phyloP scores from a whole-genome alignment of 73 alveolate genomes.

The Stentor coeruleus region DNA sequence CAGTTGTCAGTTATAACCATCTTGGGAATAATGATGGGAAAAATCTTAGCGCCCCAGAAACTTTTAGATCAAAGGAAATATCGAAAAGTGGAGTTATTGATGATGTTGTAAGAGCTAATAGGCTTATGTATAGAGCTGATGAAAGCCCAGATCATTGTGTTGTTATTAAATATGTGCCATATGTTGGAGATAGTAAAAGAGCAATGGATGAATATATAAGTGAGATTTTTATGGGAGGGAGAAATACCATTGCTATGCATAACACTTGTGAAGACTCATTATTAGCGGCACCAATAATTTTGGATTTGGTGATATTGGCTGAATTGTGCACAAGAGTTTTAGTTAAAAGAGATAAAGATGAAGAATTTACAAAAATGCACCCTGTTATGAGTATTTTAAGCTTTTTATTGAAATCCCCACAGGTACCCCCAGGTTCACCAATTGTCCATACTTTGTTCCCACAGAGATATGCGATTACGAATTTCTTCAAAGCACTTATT shows the following conservation, averaged over 20 bases:
- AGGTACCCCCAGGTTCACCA: constrained; percentile 64
- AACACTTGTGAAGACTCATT: constrained; percentile 95
- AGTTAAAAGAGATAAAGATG: background rate
- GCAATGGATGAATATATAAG: constrained; percentile 96
- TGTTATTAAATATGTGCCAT: constrained; percentile 91
- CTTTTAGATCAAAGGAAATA: constrained; percentile 86
- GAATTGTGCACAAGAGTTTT: constrained; percentile 79
- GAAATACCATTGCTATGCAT: constrained; percentile 78
- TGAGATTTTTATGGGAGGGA: constrained; percentile 89
- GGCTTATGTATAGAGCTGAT: constrained; percentile 72
- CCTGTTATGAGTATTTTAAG: constrained; percentile 68
- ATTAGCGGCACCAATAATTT: constrained; percentile 91
- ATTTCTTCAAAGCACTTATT: constrained; percentile 66
- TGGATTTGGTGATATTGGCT: constrained; percentile 78
- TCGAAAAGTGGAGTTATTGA: constrained; percentile 89
- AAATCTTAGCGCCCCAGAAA: constrained; percentile 81
- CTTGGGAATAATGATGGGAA: constrained; percentile 96
- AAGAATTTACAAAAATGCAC: constrained; percentile 33
- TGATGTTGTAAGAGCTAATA: constrained; percentile 82
- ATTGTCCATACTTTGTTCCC: constrained; percentile 65
- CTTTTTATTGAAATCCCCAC: constrained; percentile 84
- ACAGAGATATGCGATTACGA: constrained; percentile 67
- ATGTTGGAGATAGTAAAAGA: constrained; percentile 94
- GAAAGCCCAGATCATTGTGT: constrained; percentile 90
- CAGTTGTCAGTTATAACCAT: constrained; percentile 89